Evolutionary conservation across 345 rosid genomes (phyloP).

Genomic region (Citrus trifoliata): DNA sequence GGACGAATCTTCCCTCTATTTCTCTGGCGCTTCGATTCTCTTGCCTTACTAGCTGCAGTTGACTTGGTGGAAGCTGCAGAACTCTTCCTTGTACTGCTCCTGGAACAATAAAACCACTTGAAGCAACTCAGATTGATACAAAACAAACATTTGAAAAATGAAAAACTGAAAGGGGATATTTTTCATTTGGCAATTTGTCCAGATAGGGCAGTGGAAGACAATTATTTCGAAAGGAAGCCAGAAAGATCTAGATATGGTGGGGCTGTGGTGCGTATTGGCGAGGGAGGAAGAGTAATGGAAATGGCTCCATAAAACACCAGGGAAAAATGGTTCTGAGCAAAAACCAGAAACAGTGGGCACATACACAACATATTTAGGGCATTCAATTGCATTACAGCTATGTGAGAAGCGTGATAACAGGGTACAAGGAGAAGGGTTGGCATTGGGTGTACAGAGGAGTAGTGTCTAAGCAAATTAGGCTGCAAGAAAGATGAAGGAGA

Average conservation of each 20-base stretch:
- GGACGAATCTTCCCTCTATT: conserved; percentile 89
- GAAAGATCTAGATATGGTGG: background rate
- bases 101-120: conserved; percentile 5
- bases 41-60: conserved; percentile 59
- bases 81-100: conserved; percentile 67
- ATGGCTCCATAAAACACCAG: background rate
- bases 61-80: conserved; percentile 68
- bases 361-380: background rate
- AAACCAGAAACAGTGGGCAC: background rate
- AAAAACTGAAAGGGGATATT: background rate
- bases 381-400: background rate
- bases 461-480: background rate
- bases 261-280: background rate
- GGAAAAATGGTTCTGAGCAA: background rate
- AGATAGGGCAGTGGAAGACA: background rate
- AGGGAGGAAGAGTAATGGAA: background rate
- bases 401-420: background rate
- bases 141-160: background rate
- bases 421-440: background rate
- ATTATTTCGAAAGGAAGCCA: background rate
- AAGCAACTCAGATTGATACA: conserved; percentile 3
- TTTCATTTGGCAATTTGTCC: background rate
- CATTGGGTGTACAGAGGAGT: background rate
- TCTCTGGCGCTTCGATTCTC: conserved; percentile 66
- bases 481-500: background rate